A percentile compares a stretch with the other conserved stretches of the same genome.
Evolutionary conservation across 305 asterid species (phyloP).

Genomic region (Vinca major): DNA sequence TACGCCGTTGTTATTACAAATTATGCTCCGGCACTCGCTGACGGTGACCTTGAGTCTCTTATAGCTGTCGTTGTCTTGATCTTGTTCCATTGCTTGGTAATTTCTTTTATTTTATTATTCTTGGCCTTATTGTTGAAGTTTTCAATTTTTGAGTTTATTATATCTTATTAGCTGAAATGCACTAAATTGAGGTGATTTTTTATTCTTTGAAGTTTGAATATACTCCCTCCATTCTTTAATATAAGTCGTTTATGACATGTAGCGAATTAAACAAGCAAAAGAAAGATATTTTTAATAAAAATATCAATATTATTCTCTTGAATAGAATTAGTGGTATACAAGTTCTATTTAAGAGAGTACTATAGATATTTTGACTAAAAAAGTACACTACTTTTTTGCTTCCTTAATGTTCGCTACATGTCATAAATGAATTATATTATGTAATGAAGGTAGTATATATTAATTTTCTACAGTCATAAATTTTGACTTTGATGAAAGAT

Average conservation of each 20-base stretch:
- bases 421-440: too few species aligned
- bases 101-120: neutral
- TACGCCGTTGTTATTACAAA: constrained; percentile 77
- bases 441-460: neutral
- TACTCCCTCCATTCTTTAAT: too few species aligned
- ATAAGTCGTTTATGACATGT: too few species aligned
- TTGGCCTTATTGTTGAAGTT: neutral
- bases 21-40: constrained; percentile 66
- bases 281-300: too few species aligned
- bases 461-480: neutral
- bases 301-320: too few species aligned
- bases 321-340: too few species aligned
- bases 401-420: too few species aligned
- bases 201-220: neutral
- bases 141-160: neutral
- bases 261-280: too few species aligned
- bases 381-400: too few species aligned
- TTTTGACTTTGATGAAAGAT: neutral
- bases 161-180: constrained; percentile 3
- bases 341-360: too few species aligned
- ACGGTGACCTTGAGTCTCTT: constrained; percentile 67
- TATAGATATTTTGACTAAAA: too few species aligned
- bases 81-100: constrained; percentile 80
- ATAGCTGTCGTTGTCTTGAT: constrained; percentile 50
- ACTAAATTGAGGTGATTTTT: neutral